A percentile compares a stretch with the other conserved stretches of the same genome.
Evolutionary conservation across 2,329 filamentous ascomycete genomes (phyloP).

Genomic region (Biscogniauxia marginata): DNA sequence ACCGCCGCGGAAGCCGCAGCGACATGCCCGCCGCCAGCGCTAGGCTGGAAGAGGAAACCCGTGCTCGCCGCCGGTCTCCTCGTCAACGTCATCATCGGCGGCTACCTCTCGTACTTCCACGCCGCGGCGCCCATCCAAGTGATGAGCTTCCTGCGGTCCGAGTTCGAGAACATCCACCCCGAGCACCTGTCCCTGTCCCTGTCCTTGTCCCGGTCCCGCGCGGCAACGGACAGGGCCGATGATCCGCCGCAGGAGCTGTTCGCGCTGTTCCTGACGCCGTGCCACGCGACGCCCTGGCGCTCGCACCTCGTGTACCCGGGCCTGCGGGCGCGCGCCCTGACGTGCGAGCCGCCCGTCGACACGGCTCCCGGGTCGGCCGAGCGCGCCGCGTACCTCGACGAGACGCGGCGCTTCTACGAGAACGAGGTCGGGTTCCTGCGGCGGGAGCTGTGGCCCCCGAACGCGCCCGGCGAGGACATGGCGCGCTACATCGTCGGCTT

Average conservation of each 20-base stretch:
- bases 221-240: constrained; percentile 22
- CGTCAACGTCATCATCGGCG: constrained; percentile 68
- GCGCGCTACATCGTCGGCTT: constrained; percentile 62
- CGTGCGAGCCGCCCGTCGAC: constrained; percentile 84
- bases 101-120: constrained; percentile 74
- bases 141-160: constrained; percentile 69
- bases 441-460: constrained; percentile 48
- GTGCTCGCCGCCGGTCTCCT: constrained; percentile 59
- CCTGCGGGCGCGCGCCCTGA: constrained; percentile 78
- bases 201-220: too few species aligned
- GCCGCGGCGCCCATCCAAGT: constrained; percentile 77
- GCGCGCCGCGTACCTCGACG: constrained; percentile 73
- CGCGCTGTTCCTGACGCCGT: constrained; percentile 87
- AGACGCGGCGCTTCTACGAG: constrained; percentile 87
- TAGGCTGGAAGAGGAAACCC: constrained; percentile 48
- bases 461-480: constrained; percentile 35
- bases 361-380: constrained; percentile 57
- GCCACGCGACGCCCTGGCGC: constrained; percentile 94
- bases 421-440: constrained; percentile 58
- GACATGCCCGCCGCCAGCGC: constrained; percentile 27
- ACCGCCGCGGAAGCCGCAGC: constrained; percentile 33
- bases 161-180: constrained; percentile 63
- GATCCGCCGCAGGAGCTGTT: constrained; percentile 49
- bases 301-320: constrained; percentile 75
- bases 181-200: constrained; percentile 34